Percentiles rank a stretch among this genome's conserved stretches.
Conservation (phyloP, 106 monocot genomes). For the Dioscorea alata region DNA sequence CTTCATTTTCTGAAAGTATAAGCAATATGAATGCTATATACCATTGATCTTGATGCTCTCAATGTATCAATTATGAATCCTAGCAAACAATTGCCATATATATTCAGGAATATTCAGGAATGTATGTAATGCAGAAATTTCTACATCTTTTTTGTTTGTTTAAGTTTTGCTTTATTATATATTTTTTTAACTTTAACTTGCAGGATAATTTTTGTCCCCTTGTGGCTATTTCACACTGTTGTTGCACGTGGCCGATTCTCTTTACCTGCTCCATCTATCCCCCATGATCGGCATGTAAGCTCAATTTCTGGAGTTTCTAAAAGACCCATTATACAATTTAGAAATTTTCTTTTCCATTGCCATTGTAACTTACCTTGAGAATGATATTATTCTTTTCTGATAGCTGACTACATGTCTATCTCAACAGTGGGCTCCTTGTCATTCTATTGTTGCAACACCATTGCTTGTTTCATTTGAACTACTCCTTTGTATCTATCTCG, state of each 20-base stretch:
- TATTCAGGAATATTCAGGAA: no score
- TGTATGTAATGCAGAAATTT: no score
- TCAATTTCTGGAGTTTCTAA: neutral
- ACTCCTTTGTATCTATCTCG: slow-evolving; percentile 87
- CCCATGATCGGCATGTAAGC: slow-evolving; percentile 90
- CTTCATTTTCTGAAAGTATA: no score
- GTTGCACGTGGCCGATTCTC: slow-evolving; percentile 89
- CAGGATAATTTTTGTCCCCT: slow-evolving; percentile 78
- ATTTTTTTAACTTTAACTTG: slow-evolving; percentile 9
- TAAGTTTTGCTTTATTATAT: neutral
- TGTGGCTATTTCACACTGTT: slow-evolving; percentile 84
- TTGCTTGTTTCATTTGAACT: slow-evolving; percentile 90
- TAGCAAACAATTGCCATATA: no score
- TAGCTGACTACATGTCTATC: neutral
- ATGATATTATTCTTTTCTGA: neutral
- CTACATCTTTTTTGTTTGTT: no score
- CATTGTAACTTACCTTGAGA: no score
- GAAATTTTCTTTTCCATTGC: no score
- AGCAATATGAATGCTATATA: no score
- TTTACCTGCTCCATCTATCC: slow-evolving; percentile 88
- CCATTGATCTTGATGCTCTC: no score
- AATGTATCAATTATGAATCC: no score
- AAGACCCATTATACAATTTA: no score
- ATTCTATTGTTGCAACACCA: slow-evolving; percentile 81
- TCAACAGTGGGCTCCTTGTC: slow-evolving; percentile 93